Conservation (phyloP, 345 rosid genomes). For the Ricinus communis region DNA sequence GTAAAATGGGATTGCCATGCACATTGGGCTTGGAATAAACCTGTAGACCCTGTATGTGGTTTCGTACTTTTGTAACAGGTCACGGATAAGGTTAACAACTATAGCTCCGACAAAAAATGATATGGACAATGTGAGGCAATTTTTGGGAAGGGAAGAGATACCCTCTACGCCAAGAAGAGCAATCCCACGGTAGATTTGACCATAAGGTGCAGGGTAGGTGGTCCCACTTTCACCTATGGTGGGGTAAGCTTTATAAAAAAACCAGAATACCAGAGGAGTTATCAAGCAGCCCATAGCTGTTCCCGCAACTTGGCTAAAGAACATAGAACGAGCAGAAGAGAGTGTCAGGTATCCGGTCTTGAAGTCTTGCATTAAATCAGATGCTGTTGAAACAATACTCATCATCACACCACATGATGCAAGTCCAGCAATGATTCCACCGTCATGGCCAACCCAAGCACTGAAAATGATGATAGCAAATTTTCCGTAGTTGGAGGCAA, state of each 20-base stretch:
- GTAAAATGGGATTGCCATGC: constrained; percentile 95
- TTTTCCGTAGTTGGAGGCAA: constrained; percentile 87
- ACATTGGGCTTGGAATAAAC: constrained; percentile 89
- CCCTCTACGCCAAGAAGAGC: constrained; percentile 81
- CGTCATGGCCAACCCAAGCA: constrained; percentile 71
- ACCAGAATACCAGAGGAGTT: constrained; percentile 75
- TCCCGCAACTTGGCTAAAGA: constrained; percentile 74
- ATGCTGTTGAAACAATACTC: constrained; percentile 94
- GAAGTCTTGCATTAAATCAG: constrained; percentile 91
- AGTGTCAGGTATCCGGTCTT: constrained; percentile 90
- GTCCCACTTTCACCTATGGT: constrained; percentile 56
- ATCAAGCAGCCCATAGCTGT: constrained; percentile 71
- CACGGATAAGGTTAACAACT: constrained; percentile 38
- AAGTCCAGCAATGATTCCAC: constrained; percentile 80
- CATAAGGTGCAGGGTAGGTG: constrained; percentile 84
- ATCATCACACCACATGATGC: constrained; percentile 92
- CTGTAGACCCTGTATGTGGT: constrained; percentile 35
- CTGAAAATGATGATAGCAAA: constrained; percentile 73
- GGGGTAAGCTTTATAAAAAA: constrained; percentile 74
- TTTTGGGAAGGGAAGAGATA: constrained; percentile 57
- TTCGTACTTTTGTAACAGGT: constrained; percentile 34
- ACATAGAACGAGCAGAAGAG: constrained; percentile 87
- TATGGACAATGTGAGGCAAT: constrained; percentile 58
- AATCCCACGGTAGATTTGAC: constrained; percentile 63
- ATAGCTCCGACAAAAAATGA: constrained; percentile 51